Conservation (phyloP, 2,329 filamentous ascomycete genomes). For the Sphaceloma murrayae region DNA sequence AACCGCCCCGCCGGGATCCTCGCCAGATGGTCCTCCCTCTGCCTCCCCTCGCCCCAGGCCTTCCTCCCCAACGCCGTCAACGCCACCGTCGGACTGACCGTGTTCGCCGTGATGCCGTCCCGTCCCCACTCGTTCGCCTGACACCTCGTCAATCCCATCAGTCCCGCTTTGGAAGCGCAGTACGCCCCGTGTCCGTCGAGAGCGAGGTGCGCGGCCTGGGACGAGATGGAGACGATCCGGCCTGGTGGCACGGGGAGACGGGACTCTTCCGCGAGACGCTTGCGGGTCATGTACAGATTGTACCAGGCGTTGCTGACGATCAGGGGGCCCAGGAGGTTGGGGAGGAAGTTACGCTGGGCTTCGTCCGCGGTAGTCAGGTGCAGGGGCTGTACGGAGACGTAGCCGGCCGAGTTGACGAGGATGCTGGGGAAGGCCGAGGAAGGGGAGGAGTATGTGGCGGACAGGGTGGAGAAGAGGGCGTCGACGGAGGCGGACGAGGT, state of each 20-base stretch:
- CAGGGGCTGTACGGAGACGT: slow-evolving; percentile 38
- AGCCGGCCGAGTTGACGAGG: slow-evolving; percentile 31
- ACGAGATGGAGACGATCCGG: slow-evolving; percentile 39
- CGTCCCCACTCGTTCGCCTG: slow-evolving; percentile 41
- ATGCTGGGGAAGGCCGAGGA: slow-evolving; percentile 26
- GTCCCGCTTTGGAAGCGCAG: slow-evolving; percentile 40
- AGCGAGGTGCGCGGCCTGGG: slow-evolving; percentile 40
- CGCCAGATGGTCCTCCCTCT: slow-evolving; percentile 20
- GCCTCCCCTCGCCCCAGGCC: slow-evolving; percentile 26
- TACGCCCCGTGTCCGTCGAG: slow-evolving; percentile 39
- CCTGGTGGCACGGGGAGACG: slow-evolving; percentile 24
- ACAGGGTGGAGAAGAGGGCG: slow-evolving; percentile 25
- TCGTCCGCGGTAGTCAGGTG: slow-evolving; percentile 37
- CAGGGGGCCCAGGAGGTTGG: slow-evolving; percentile 39
- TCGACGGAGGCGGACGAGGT: slow-evolving; percentile 26
- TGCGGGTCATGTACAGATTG: slow-evolving; percentile 31
- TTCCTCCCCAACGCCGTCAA: slow-evolving; percentile 39
- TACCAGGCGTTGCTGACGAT: slow-evolving; percentile 40
- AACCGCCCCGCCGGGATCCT: slow-evolving; percentile 19
- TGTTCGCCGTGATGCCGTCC: slow-evolving; percentile 39
- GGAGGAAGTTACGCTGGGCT: slow-evolving; percentile 35
- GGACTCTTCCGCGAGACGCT: slow-evolving; percentile 19
- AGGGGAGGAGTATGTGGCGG: slow-evolving; percentile 25
- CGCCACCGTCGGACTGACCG: slow-evolving; percentile 38
- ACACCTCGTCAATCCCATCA: slow-evolving; percentile 37